Evolutionary conservation across 176 grass and related monocot genomes (phyloP).

Genomic region (Urochloa ruziziensis): DNA sequence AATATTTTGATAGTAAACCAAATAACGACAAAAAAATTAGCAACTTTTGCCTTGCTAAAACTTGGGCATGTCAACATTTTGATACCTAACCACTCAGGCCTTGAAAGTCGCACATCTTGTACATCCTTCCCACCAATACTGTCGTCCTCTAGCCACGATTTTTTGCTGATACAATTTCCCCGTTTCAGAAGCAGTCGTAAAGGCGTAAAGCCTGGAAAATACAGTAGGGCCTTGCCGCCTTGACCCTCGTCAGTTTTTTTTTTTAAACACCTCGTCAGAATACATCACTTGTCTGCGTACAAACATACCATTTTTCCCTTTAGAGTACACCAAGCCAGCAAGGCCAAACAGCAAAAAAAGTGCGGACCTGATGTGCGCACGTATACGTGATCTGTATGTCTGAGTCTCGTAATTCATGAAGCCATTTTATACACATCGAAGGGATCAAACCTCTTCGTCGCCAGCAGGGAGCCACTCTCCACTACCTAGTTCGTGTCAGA

Average conservation of each 20-base stretch:
- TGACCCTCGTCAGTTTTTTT: no score
- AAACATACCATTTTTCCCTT: neutral
- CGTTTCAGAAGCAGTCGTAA: neutral
- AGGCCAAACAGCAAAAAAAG: neutral
- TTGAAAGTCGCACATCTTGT: no score
- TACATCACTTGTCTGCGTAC: neutral
- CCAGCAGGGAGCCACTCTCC: neutral
- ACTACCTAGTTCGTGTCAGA: neutral
- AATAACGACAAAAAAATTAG: no score
- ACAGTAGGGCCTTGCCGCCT: neutral
- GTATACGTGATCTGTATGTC: neutral
- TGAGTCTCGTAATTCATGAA: neutral
- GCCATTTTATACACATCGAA: conserved; percentile 20
- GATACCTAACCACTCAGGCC: no score
- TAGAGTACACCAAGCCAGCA: neutral
- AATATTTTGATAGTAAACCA: no score
- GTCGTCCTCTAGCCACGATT: neutral
- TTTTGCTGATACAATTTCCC: neutral
- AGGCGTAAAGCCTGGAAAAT: neutral
- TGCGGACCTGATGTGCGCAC: neutral
- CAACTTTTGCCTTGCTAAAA: no score
- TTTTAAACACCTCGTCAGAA: neutral
- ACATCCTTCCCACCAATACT: neutral
- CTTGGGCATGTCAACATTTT: no score
- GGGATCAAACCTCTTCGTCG: neutral